Evolutionary conservation across 2,329 filamentous ascomycete genomes (phyloP).

Genomic region (Paraphoma chrysanthemicola): DNA sequence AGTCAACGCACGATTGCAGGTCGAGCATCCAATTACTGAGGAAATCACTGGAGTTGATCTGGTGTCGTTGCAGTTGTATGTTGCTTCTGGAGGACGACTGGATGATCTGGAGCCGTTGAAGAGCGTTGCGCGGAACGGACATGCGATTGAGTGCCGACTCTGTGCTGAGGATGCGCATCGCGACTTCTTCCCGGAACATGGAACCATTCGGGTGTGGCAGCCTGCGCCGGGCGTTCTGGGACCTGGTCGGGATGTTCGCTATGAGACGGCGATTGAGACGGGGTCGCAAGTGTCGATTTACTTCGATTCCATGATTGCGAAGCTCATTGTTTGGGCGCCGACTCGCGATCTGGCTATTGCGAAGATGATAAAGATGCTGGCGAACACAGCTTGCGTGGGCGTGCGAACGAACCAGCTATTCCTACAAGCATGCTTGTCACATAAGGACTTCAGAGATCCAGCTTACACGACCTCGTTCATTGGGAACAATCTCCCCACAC

Average conservation of each 20-base stretch:
- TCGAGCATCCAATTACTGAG: neutral
- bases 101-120: slow-evolving; percentile 19
- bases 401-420: slow-evolving; percentile 10
- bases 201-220: slow-evolving; percentile 46
- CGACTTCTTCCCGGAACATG: slow-evolving; percentile 38
- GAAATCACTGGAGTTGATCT: slow-evolving; percentile 4
- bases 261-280: slow-evolving; percentile 51
- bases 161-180: slow-evolving; percentile 53
- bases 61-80: slow-evolving; percentile 6
- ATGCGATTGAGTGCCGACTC: slow-evolving; percentile 55
- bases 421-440: slow-evolving; percentile 7
- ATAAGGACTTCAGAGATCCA: slow-evolving; percentile 42
- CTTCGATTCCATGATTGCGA: slow-evolving; percentile 58
- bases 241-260: slow-evolving; percentile 15
- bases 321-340: slow-evolving; percentile 55
- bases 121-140: slow-evolving; percentile 38
- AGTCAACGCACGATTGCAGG: neutral
- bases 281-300: slow-evolving; percentile 52
- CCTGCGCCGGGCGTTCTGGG: slow-evolving; percentile 16
- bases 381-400: slow-evolving; percentile 9
- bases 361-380: slow-evolving; percentile 37
- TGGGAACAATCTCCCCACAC: slow-evolving; percentile 23
- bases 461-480: slow-evolving; percentile 45
- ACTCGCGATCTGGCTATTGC: slow-evolving; percentile 45
- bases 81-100: slow-evolving; percentile 11